Percentiles rank a stretch among this genome's conserved stretches.
Evolutionary conservation across 371 early-diverging fungal genomes (phyloP).

Genomic region (Mortierella sp.): DNA sequence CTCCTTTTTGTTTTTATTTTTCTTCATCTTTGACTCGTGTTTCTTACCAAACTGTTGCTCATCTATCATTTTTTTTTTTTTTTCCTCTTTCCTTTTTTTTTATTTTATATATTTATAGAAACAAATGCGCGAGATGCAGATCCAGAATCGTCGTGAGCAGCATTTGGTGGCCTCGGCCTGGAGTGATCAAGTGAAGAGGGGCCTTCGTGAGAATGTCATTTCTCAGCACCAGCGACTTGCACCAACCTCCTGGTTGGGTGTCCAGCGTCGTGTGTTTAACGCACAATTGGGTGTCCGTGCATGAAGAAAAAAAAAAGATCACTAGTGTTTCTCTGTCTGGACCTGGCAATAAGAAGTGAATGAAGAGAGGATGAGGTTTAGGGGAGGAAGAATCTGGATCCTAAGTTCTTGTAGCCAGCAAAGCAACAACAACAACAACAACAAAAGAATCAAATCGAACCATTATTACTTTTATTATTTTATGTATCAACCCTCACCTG

Average conservation of each 20-base stretch:
- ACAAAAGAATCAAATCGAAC: no score
- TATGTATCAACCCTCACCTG: no score
- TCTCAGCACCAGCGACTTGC: slow-evolving; percentile 56
- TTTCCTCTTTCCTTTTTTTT: slow-evolving; percentile 10
- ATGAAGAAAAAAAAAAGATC: slow-evolving; percentile 2
- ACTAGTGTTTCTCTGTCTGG: not conserved
- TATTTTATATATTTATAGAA: slow-evolving; percentile 56
- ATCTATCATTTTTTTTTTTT: slow-evolving; percentile 38
- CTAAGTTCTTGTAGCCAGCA: no score
- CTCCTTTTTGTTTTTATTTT: slow-evolving; percentile 4
- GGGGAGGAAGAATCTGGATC: no score
- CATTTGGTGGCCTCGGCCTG: slow-evolving; percentile 80
- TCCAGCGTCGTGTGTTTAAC: slow-evolving; percentile 60
- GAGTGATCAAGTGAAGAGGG: slow-evolving; percentile 75
- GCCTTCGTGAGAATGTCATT: slow-evolving; percentile 59
- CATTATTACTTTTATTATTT: no score
- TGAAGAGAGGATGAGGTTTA: not conserved
- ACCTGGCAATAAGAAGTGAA: slow-evolving; percentile 3
- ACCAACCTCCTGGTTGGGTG: slow-evolving; percentile 79
- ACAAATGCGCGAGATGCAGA: slow-evolving; percentile 67
- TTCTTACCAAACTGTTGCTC: no score
- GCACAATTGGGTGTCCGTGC: slow-evolving; percentile 38
- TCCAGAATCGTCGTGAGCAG: slow-evolving; percentile 74
- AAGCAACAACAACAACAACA: no score
- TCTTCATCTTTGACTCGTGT: slow-evolving; percentile 52